Evolutionary conservation across 352 stramenopile species (phyloP).

Genomic region (Phytophthora quininea): DNA sequence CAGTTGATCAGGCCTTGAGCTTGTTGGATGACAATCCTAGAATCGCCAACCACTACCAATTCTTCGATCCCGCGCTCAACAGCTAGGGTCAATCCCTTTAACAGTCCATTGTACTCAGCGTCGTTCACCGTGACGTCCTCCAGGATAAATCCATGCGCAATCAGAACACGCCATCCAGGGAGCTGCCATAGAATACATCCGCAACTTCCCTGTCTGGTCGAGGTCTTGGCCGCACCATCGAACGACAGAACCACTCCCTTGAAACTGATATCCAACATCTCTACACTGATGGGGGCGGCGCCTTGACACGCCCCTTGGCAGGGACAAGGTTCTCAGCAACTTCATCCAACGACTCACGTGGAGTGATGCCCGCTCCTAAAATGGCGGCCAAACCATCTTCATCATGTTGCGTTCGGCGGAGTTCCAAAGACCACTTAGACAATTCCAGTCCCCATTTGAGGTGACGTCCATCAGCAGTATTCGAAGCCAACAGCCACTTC

Average conservation of each 20-base stretch:
- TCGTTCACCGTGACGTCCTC: not conserved
- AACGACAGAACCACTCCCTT: not conserved
- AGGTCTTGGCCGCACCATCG: not conserved
- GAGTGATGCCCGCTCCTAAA: not conserved
- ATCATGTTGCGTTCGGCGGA: constrained; percentile 2
- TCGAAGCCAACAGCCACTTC: constrained; percentile 10
- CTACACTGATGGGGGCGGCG: not conserved
- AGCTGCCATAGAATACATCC: not conserved
- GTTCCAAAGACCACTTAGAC: constrained; percentile 7
- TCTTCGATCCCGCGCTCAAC: not conserved
- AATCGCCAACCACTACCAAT: not conserved
- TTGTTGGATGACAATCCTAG: not conserved
- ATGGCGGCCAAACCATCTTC: not conserved
- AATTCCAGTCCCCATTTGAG: constrained; percentile 1
- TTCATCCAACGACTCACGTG: not conserved
- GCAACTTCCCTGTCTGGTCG: not conserved
- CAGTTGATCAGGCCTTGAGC: not conserved
- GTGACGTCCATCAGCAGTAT: not conserved
- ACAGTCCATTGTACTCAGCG: not conserved
- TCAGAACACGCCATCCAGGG: not conserved
- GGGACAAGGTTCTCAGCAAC: not conserved
- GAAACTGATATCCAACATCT: not conserved
- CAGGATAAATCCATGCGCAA: not conserved
- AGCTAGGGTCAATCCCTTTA: not conserved
- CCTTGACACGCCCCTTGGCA: not conserved